A percentile compares a stretch with the other conserved stretches of the same genome.
Conservation (phyloP, 1,139 yeast genomes). For the Sugiyamaella paludigena region DNA sequence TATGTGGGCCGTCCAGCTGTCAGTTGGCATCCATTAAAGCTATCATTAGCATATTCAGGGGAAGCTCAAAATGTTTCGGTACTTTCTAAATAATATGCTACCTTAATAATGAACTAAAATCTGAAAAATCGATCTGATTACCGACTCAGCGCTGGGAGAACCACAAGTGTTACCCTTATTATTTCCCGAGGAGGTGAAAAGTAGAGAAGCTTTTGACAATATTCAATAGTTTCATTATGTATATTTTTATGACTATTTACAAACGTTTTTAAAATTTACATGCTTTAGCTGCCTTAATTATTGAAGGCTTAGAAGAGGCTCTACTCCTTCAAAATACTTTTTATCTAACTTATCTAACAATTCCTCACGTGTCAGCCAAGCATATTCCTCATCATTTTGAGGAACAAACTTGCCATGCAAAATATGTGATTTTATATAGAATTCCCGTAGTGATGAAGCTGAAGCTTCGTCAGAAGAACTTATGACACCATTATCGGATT, state of each 20-base stretch:
- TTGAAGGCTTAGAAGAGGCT: slow-evolving; percentile 27
- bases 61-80: slow-evolving; percentile 26
- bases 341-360: slow-evolving; percentile 52
- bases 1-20: slow-evolving; percentile 25
- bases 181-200: too few relatives aligned
- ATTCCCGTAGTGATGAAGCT: slow-evolving; percentile 45
- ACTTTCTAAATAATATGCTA: slow-evolving; percentile 1
- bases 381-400: slow-evolving; percentile 48
- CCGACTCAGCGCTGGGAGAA: too few relatives aligned
- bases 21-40: slow-evolving; percentile 36
- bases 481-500: slow-evolving; percentile 22
- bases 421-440: slow-evolving; percentile 82
- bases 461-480: slow-evolving; percentile 16
- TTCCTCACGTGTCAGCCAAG: slow-evolving; percentile 88
- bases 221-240: not conserved
- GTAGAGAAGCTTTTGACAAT: not conserved
- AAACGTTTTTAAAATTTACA: not conserved
- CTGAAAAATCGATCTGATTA: too few relatives aligned
- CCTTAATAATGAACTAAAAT: too few relatives aligned
- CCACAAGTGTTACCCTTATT: too few relatives aligned
- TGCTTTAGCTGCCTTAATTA: slow-evolving; percentile 12
- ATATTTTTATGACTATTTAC: not conserved
- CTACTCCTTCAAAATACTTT: slow-evolving; percentile 49
- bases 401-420: slow-evolving; percentile 79
- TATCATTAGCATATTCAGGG: slow-evolving; percentile 34